Base-by-base conservation (phyloP, 2,329 filamentous ascomycete species). In the Myriosclerotinia duriaeana region DNA sequence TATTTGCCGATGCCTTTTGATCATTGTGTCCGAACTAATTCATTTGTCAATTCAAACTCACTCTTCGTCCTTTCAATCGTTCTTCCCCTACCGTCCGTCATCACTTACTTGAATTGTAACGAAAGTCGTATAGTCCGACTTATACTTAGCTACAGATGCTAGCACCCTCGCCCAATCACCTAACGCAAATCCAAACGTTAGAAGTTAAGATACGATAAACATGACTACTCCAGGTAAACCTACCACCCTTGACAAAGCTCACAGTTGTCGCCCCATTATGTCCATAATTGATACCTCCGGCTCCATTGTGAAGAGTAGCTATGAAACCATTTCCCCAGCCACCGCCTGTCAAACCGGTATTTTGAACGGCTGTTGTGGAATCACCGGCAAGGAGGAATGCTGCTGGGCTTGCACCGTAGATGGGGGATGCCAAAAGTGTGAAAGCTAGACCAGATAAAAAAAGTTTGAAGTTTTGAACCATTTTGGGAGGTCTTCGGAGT, bases 301-400 rank as follows among this genome's bases (percentile, higher is more conserved):
- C 64, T 22, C 55, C 48, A 17, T 61, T 61, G 48, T 8, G 26
- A 0, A 89, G 78, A 0, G 80, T 82, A 0, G 75, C 75, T 2
- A 84, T 74, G 69, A 84, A 84, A 0, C 79, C 82, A 70, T 81
- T 76, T 14, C 82, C 82, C 82, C 82, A 84, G 14, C 81, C 78
- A 54, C 74, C 74, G n/a, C 59, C 65, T 42, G 54, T 56, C 7
- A 26, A 20, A 17, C 62, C 69, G 36, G 56, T 48, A 38, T 50
- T 59, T 6, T 67, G 68, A 1, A 61, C 48, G 7, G 77, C 76
- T 0, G 64, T 80, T 1, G 79, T 80, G 9, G 78, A 79, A 67
- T 81, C 79, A 30, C 79, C 79, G 1, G 77, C 79, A 1, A 80
- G 69, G 40, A 80, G 72, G 67, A 81, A 80, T 36, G 74, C 77